Base-by-base conservation (phyloP, 805 yeast species). In the Candida xyloterini region DNA sequence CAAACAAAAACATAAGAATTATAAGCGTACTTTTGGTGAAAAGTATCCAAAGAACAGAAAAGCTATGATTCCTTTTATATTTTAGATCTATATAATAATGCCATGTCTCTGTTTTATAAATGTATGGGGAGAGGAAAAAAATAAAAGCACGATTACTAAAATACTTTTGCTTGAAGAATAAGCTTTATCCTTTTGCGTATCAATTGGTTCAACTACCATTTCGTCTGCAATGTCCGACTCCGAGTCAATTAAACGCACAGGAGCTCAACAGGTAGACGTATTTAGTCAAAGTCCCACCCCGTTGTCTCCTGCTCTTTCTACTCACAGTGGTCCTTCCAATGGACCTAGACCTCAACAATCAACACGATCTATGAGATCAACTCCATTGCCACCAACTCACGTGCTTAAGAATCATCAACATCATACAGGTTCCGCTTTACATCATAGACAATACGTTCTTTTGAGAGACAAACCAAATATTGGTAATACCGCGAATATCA, bases 11-110 rank as follows among this genome's bases (percentile, higher is more conserved):
- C 95, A 91, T 65, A 70, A 68, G 53, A 69, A 79, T 40, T 84
- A 81, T 60, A 67, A 69, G 56, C 73, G 72, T 55, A 81, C 79
- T 41, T 84, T 84, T 66, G 88, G 89, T 18, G 79, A 78, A 52
- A 76, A 78, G 48, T 93, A 91, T 62, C 91, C 91, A 55, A 78
- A 79, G 54, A 71, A 76, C 59, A 82, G 89, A 65, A 82, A 88
- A 58, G 83, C 86, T 47, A 70, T 81, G 63, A 67, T 93, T 51
- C 99, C 99, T 16, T 87, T 63, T 53, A 50, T 90, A 23, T 70
- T 79, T 42, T 88, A 60, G 60, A 16, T 26, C 16, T 30, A 20
- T 22, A 15, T 22, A 32, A 10, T 23, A 23, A 18, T 18, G 4
- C 20, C 20, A 23, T 23, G 25, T 4, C 25, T 27, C 25, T 27